Evolutionary conservation across 2,329 filamentous ascomycete species (phyloP).

Genomic region (Calonectria crousiana): DNA sequence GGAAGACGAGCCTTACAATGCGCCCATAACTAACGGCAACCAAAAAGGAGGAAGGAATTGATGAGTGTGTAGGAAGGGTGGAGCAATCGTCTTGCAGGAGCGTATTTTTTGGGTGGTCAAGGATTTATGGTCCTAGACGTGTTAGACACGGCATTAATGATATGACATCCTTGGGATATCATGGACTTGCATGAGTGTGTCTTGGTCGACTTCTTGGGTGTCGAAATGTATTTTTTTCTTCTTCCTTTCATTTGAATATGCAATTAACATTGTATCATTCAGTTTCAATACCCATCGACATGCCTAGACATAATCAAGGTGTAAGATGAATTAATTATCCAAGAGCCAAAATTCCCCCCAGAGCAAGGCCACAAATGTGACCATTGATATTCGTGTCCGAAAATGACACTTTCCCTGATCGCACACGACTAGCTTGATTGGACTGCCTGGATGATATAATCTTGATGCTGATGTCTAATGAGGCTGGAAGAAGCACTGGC

Average conservation of each 20-base stretch:
- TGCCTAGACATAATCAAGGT: not conserved
- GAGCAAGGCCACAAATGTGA: not conserved
- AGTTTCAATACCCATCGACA: not conserved
- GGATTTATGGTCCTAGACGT: not conserved
- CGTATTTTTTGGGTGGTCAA: not conserved
- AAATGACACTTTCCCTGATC: not conserved
- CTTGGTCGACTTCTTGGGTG: not conserved
- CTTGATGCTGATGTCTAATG: not conserved
- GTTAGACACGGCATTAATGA: constrained; percentile 3
- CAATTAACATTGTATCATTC: not conserved
- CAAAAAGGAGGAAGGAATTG: constrained; percentile 23
- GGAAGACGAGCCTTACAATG: constrained; percentile 26
- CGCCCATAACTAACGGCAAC: constrained; percentile 40
- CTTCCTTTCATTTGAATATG: not conserved
- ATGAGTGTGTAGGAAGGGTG: not conserved
- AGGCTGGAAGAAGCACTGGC: not conserved
- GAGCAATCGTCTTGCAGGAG: not conserved
- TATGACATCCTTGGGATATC: not conserved
- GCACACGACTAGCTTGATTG: not conserved
- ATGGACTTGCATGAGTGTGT: not conserved
- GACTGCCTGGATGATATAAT: not conserved
- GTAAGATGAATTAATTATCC: not conserved
- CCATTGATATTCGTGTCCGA: not conserved
- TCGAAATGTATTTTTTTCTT: not conserved
- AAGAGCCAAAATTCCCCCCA: not conserved